A percentile compares a stretch with the other conserved stretches of the same genome.
Conservation (phyloP, 495 filamentous ascomycete genomes). For the Chlorociboria aeruginascens region DNA sequence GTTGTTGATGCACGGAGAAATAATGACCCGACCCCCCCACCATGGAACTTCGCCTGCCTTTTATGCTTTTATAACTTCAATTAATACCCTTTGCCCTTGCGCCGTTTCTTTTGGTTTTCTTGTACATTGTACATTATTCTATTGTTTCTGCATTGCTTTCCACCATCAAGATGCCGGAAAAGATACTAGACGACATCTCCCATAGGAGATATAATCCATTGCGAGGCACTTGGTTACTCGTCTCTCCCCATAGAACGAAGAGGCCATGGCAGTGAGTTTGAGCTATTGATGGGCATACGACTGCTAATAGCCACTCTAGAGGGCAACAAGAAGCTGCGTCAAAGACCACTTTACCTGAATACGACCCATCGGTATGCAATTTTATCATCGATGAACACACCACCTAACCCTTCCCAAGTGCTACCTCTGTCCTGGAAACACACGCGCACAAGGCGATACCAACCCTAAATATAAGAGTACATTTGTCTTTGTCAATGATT, state of each 20-base stretch:
- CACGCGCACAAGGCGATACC: conserved; percentile 74
- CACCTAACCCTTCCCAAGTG: conserved; percentile 36
- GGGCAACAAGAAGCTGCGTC: conserved; percentile 81
- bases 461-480: conserved; percentile 83
- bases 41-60: too few relatives aligned
- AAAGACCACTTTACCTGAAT: conserved; percentile 61
- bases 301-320: conserved; percentile 30
- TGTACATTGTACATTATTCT: background rate
- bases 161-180: conserved; percentile 32
- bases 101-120: background rate
- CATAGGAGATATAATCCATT: conserved; percentile 91
- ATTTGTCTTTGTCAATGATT: conserved; percentile 96
- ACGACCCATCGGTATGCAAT: conserved; percentile 56
- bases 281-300: background rate
- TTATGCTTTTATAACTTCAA: too few relatives aligned
- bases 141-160: background rate
- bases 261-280: conserved; percentile 92
- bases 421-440: conserved; percentile 94
- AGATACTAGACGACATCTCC: conserved; percentile 90
- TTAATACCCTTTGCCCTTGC: too few relatives aligned
- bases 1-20: too few relatives aligned
- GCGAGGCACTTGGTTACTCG: conserved; percentile 78
- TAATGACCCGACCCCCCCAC: too few relatives aligned
- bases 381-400: background rate
- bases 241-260: conserved; percentile 92